Evolutionary conservation across 352 stramenopile genomes (phyloP).

Genomic region (Globisporangium nodosum): DNA sequence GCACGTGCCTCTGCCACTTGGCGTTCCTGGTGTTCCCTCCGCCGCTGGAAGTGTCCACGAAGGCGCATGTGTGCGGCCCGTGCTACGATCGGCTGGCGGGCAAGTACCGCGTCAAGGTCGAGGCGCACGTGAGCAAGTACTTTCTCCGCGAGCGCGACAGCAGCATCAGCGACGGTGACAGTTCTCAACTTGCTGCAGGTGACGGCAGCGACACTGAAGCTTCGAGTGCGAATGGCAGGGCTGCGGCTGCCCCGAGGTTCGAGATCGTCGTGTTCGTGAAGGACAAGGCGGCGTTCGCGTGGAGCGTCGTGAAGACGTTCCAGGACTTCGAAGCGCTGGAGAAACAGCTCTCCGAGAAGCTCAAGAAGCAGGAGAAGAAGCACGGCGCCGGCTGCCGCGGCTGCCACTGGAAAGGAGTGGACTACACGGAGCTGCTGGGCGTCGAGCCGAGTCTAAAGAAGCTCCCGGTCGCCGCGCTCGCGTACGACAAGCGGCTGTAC

Average conservation of each 20-base stretch:
- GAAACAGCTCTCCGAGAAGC: conserved; percentile 57
- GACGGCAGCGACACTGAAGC: conserved; percentile 10
- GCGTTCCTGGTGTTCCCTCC: conserved; percentile 75
- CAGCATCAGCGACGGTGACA: not conserved
- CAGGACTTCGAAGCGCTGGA: conserved; percentile 67
- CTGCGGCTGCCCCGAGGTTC: conserved; percentile 14
- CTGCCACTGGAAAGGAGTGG: conserved; percentile 63
- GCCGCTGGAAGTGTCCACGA: conserved; percentile 50
- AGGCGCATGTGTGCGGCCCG: conserved; percentile 56
- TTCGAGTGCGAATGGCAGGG: conserved; percentile 4
- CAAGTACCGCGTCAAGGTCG: conserved; percentile 64
- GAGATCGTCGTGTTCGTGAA: conserved; percentile 62
- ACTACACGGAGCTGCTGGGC: conserved; percentile 54
- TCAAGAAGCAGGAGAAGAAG: conserved; percentile 71
- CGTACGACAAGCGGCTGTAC: conserved; percentile 61
- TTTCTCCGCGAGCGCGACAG: conserved; percentile 35
- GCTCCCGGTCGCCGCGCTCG: conserved; percentile 24
- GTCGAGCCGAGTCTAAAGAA: conserved; percentile 46
- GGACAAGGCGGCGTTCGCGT: conserved; percentile 47
- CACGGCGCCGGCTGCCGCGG: conserved; percentile 28
- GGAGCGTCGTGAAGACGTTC: conserved; percentile 67
- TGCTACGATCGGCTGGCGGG: conserved; percentile 60
- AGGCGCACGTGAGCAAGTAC: conserved; percentile 67
- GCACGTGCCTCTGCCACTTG: conserved; percentile 42
- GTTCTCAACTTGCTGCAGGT: not conserved